These are phyloP conservation scores for Phaeosphaeria sp. DNA, from an alignment of 2,329 filamentous ascomycete species.

Conservation along the genomic window DNA sequence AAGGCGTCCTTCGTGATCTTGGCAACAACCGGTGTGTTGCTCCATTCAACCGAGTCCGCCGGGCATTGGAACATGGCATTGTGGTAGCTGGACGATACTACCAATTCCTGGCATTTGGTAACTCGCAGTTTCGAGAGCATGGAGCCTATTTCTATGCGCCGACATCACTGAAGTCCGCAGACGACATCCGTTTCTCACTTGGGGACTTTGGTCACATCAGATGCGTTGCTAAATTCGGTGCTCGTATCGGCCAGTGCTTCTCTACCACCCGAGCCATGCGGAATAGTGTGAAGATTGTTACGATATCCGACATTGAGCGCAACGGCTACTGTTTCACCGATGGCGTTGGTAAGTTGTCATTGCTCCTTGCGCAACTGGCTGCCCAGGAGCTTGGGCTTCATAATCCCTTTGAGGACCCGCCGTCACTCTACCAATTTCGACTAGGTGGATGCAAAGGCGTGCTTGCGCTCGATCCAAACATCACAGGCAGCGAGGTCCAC, in stretches of 20 bases:
- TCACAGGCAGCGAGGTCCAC: constrained; percentile 72
- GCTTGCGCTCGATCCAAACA: constrained; percentile 74
- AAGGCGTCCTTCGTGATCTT: constrained; percentile 47
- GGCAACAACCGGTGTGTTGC: constrained; percentile 54
- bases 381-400: constrained; percentile 71
- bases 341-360: constrained; percentile 91
- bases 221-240: constrained; percentile 86
- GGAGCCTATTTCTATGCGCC: constrained; percentile 92
- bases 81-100: constrained; percentile 81
- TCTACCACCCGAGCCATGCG: constrained; percentile 85
- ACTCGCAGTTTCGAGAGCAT: constrained; percentile 91
- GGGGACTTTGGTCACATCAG: constrained; percentile 82
- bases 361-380: constrained; percentile 75
- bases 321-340: constrained; percentile 82
- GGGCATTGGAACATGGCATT: constrained; percentile 79
- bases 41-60: constrained; percentile 75
- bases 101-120: constrained; percentile 92
- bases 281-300: constrained; percentile 64
- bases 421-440: constrained; percentile 90
- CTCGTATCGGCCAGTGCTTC: constrained; percentile 91
- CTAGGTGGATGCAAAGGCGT: constrained; percentile 93
- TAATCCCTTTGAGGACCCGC: constrained; percentile 61
- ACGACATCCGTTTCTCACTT: constrained; percentile 85
- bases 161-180: constrained; percentile 69
- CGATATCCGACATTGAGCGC: constrained; percentile 72